These are phyloP conservation scores for Agastache rugosa DNA, from an alignment of 257 asterid genomes.

Conservation along the genomic window DNA sequence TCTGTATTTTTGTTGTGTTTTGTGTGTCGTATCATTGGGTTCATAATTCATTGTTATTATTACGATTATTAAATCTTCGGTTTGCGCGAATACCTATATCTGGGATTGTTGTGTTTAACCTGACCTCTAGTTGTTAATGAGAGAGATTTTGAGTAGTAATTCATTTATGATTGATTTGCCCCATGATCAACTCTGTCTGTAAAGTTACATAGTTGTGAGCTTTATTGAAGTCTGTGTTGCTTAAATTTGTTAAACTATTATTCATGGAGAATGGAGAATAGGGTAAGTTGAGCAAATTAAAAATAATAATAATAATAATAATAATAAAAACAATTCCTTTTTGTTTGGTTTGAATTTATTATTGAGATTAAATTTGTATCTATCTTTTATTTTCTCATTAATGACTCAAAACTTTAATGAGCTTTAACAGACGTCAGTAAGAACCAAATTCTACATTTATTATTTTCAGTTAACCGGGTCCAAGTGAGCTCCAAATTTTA, in stretches of 20 bases:
- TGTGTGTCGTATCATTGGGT: neutral
- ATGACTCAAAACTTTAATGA: conserved; percentile 22
- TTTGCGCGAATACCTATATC: neutral
- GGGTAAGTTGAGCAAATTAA: neutral
- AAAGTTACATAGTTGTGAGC: conserved; percentile 29
- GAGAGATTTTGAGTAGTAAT: conserved; percentile 27
- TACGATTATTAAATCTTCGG: neutral
- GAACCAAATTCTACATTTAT: neutral
- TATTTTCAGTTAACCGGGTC: neutral
- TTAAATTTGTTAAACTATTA: conserved; percentile 36
- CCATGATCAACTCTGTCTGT: conserved; percentile 28
- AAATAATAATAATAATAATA: no score
- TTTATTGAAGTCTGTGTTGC: conserved; percentile 40
- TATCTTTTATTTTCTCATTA: conserved; percentile 20
- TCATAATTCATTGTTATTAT: neutral
- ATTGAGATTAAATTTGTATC: conserved; percentile 3
- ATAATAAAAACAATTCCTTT: neutral
- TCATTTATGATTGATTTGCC: conserved; percentile 19
- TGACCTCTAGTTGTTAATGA: conserved; percentile 24
- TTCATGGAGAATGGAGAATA: conserved; percentile 28
- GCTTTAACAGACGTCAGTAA: conserved; percentile 16
- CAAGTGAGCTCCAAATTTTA: neutral
- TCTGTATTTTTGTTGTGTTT: neutral
- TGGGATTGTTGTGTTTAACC: conserved; percentile 17
- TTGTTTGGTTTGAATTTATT: conserved; percentile 30